Percentiles rank a stretch among this genome's conserved stretches.
Evolutionary conservation across 1,139 yeast species (phyloP).

Genomic region (Geotrichum restrictum): DNA sequence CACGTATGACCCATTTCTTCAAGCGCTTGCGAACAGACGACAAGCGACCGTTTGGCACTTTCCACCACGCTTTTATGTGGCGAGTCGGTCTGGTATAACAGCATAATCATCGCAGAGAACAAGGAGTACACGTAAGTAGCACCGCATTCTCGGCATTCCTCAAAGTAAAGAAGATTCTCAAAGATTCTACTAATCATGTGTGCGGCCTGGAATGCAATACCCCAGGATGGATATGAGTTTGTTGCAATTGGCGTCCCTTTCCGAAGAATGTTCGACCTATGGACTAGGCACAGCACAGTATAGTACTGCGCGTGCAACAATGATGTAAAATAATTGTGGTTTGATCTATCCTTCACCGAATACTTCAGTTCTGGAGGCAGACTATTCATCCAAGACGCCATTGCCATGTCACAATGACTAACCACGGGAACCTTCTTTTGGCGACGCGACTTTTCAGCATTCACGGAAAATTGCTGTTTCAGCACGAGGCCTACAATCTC

Average conservation of each 20-base stretch:
- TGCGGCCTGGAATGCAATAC: conserved; percentile 81
- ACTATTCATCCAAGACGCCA: conserved; percentile 74
- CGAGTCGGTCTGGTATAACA: conserved; percentile 70
- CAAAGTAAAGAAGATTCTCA: conserved; percentile 53
- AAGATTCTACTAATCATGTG: conserved; percentile 69
- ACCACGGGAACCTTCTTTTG: conserved; percentile 51
- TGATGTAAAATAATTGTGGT: conserved; percentile 56
- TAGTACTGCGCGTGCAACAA: conserved; percentile 69
- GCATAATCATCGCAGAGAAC: conserved; percentile 68
- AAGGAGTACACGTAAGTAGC: conserved; percentile 52
- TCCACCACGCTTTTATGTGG: conserved; percentile 53
- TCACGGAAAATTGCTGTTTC: conserved; percentile 68
- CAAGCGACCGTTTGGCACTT: conserved; percentile 57
- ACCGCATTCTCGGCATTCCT: conserved; percentile 53
- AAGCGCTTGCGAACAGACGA: conserved; percentile 50
- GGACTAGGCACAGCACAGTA: conserved; percentile 65
- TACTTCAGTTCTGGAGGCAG: conserved; percentile 65
- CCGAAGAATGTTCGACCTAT: conserved; percentile 59
- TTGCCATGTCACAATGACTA: conserved; percentile 70
- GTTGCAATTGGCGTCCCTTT: conserved; percentile 35
- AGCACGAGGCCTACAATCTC: conserved; percentile 72
- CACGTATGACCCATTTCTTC: conserved; percentile 50
- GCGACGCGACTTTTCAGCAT: conserved; percentile 54
- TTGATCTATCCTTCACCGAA: conserved; percentile 51
- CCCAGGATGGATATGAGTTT: conserved; percentile 72